Conservation (phyloP, 2,329 filamentous ascomycete species). For the Neocucurbitaria cava region DNA sequence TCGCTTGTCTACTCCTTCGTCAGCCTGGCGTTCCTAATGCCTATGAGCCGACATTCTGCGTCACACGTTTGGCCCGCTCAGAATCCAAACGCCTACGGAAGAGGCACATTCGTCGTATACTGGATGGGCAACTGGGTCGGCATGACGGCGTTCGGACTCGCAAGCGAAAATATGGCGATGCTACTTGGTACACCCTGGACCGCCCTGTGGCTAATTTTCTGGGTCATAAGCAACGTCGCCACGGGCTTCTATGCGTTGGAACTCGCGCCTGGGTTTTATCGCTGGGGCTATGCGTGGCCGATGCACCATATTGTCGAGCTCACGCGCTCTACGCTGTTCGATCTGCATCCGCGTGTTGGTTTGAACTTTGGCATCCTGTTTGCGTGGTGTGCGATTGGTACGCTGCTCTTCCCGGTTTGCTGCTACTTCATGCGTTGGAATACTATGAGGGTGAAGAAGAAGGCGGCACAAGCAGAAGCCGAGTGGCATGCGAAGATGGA, state of each 20-base stretch:
- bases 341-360: conserved; percentile 63
- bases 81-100: conserved; percentile 63
- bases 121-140: conserved; percentile 69
- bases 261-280: conserved; percentile 64
- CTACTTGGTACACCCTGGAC: conserved; percentile 67
- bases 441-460: conserved; percentile 31
- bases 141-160: conserved; percentile 68
- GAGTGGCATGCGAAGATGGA: conserved; percentile 39
- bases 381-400: conserved; percentile 63
- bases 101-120: conserved; percentile 66
- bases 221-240: conserved; percentile 70
- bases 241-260: conserved; percentile 67
- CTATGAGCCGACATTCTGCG: conserved; percentile 58
- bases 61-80: conserved; percentile 52
- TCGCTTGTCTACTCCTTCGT: conserved; percentile 69
- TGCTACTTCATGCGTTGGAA: conserved; percentile 55
- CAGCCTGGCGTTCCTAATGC: conserved; percentile 67
- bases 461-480: conserved; percentile 28
- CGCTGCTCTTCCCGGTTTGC: conserved; percentile 59
- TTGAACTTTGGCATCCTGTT: conserved; percentile 67
- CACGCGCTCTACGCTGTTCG: conserved; percentile 66
- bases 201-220: conserved; percentile 70
- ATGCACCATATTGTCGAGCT: conserved; percentile 68
- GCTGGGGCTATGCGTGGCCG: conserved; percentile 70
- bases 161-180: conserved; percentile 71